Conservation (phyloP, 2,329 filamentous ascomycete species). For the Thielaviopsis punctulata region DNA sequence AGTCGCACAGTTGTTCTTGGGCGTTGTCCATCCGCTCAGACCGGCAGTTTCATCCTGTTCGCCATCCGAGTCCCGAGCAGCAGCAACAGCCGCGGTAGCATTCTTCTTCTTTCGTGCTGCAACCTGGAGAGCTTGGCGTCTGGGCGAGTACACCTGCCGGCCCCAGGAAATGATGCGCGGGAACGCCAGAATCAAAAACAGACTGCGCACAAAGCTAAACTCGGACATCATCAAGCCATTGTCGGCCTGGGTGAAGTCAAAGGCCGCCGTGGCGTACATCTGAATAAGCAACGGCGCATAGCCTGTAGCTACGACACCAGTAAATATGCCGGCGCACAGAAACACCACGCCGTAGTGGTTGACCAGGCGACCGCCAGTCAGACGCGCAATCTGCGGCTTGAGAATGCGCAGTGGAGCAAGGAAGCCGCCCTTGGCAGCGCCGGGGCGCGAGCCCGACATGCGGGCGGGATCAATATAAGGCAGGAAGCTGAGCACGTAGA, state of each 20-base stretch:
- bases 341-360: conserved; percentile 46
- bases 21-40: conserved; percentile 1
- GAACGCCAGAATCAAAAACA: conserved; percentile 38
- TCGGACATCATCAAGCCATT: conserved; percentile 41
- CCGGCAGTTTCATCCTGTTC: background rate
- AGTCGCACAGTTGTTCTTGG: conserved; percentile 1
- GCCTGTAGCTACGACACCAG: conserved; percentile 49
- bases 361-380: conserved; percentile 30
- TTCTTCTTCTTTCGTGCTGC: conserved; percentile 4
- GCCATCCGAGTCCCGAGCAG: background rate
- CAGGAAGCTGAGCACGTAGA: conserved; percentile 25
- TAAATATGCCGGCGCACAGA: conserved; percentile 47
- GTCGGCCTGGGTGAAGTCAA: conserved; percentile 35
- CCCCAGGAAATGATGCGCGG: conserved; percentile 34
- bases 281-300: conserved; percentile 47
- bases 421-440: conserved; percentile 32
- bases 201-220: conserved; percentile 34
- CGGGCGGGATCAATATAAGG: conserved; percentile 33
- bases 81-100: no score
- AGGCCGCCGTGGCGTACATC: conserved; percentile 38
- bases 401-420: conserved; percentile 48
- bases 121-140: conserved; percentile 7
- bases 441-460: conserved; percentile 18
- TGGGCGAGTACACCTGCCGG: conserved; percentile 12
- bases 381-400: conserved; percentile 35